These are phyloP conservation scores for Artemisia tridentata DNA, from an alignment of 129 eudicot species.

Conservation along the genomic window DNA sequence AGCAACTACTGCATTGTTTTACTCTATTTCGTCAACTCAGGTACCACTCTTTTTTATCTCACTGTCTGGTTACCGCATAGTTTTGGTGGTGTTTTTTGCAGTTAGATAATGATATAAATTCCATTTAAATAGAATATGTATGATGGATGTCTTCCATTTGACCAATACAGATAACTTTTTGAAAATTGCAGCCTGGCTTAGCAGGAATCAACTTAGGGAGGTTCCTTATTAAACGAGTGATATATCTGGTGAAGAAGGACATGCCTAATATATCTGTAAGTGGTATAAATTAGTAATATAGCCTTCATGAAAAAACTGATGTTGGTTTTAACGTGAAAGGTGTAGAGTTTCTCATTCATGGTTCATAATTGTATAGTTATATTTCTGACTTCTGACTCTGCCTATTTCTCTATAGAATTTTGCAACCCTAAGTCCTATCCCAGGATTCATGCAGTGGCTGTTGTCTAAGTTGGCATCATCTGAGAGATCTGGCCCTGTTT, in stretches of 20 bases:
- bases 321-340: neutral
- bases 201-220: slow-evolving; percentile 94
- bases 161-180: slow-evolving; percentile 16
- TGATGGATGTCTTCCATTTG: slow-evolving; percentile 17
- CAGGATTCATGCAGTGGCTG: slow-evolving; percentile 93
- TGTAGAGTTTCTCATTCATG: slow-evolving; percentile 3
- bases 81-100: neutral
- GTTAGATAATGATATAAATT: slow-evolving; percentile 5
- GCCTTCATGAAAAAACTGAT: slow-evolving; percentile 11
- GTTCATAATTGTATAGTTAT: neutral
- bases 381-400: slow-evolving; percentile 11
- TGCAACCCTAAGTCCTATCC: slow-evolving; percentile 96
- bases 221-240: slow-evolving; percentile 92
- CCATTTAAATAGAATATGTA: neutral
- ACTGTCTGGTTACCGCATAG: neutral
- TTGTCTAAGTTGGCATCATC: slow-evolving; percentile 82
- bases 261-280: slow-evolving; percentile 86
- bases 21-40: slow-evolving; percentile 95
- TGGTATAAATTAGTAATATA: slow-evolving; percentile 2
- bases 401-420: slow-evolving; percentile 53
- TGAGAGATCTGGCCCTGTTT: slow-evolving; percentile 61
- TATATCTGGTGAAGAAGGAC: slow-evolving; percentile 82
- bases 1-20: slow-evolving; percentile 91
- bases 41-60: slow-evolving; percentile 31
- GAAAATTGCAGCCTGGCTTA: slow-evolving; percentile 82